Conservation (phyloP, 495 filamentous ascomycete species). For the Sordaria brevicollis region DNA sequence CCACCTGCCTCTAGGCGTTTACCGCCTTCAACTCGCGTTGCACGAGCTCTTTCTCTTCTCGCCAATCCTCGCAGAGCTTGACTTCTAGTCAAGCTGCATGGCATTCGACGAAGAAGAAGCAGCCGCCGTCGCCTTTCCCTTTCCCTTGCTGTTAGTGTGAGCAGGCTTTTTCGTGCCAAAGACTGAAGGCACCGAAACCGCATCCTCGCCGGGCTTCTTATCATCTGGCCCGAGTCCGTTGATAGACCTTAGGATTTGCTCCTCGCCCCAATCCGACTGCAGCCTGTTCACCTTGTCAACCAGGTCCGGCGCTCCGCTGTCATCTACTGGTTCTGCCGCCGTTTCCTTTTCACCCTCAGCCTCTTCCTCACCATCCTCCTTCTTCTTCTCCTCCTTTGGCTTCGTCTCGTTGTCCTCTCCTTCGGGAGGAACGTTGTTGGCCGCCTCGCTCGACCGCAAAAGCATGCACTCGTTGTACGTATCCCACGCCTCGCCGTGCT, state of each 20-base stretch:
- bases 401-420: not conserved
- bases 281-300: conserved; percentile 20
- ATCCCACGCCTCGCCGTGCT: conserved; percentile 31
- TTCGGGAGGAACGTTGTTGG: not conserved
- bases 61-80: not conserved
- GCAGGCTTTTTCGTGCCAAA: not conserved
- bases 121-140: conserved; percentile 11
- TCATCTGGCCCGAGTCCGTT: conserved; percentile 21
- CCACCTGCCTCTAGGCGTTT: not conserved
- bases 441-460: conserved; percentile 6
- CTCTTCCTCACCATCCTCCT: conserved; percentile 22
- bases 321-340: conserved; percentile 1
- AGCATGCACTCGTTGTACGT: conserved; percentile 32
- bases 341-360: conserved; percentile 22
- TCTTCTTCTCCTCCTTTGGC: conserved; percentile 1
- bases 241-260: conserved; percentile 28
- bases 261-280: conserved; percentile 26
- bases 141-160: conserved; percentile 9
- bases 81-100: conserved; percentile 5
- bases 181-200: not conserved
- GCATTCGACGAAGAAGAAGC: conserved; percentile 6
- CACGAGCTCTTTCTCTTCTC: not conserved
- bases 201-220: conserved; percentile 19
- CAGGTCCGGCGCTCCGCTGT: conserved; percentile 12
- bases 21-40: not conserved